phyloP scores from a whole-genome alignment of 2,329 filamentous ascomycete genomes.

The Ophiobolus disseminans region DNA sequence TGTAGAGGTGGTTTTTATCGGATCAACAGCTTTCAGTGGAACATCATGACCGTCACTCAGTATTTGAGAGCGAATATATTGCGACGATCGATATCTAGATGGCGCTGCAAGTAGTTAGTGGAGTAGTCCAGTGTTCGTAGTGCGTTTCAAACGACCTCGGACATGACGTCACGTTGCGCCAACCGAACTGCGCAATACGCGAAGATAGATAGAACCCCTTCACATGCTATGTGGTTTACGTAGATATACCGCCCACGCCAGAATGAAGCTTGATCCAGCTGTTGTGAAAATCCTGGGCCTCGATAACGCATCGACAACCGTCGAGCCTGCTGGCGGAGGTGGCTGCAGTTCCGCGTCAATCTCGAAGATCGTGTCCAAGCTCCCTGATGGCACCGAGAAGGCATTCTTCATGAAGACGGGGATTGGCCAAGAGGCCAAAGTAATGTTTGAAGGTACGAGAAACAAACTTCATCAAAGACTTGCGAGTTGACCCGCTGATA shows the following conservation, averaged over 20 bases:
- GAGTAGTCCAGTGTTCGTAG: no score
- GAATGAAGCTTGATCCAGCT: slow-evolving; percentile 66
- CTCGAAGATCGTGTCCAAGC: slow-evolving; percentile 62
- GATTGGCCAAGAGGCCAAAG: slow-evolving; percentile 62
- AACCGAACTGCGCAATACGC: no score
- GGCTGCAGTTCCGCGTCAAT: slow-evolving; percentile 70
- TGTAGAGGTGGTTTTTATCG: no score
- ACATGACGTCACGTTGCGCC: no score
- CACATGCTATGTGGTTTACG: no score
- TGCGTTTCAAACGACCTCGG: no score
- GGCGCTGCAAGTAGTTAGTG: no score
- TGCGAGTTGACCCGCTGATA: slow-evolving; percentile 14
- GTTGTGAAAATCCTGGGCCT: slow-evolving; percentile 68
- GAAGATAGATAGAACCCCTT: no score
- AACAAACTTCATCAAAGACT: not conserved
- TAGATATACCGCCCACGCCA: slow-evolving; percentile 3
- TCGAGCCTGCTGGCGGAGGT: slow-evolving; percentile 69
- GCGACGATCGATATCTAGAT: no score
- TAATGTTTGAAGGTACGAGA: slow-evolving; percentile 71
- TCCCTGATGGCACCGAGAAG: slow-evolving; percentile 57
- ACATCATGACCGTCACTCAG: no score
- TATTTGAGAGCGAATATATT: no score
- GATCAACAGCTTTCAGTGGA: no score
- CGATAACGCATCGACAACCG: slow-evolving; percentile 60
- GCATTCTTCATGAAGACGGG: slow-evolving; percentile 78